Percentiles rank a stretch among this genome's conserved stretches.
phyloP scores from a whole-genome alignment of 2,329 filamentous ascomycete species.

The Dothiorella sarmentorum region DNA sequence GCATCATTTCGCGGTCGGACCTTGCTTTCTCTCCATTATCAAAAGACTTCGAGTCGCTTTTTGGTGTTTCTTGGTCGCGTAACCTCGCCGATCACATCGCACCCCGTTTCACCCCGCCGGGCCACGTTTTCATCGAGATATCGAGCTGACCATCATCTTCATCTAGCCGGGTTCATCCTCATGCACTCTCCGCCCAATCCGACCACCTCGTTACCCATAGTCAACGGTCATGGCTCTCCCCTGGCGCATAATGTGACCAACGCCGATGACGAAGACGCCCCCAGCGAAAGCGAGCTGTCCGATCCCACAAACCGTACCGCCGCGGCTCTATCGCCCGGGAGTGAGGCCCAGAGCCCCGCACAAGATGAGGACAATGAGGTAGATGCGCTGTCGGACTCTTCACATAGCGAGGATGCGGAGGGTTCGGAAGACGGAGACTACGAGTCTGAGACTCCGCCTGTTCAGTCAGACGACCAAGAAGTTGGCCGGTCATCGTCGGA shows the following conservation, averaged over 20 bases:
- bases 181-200: constrained; percentile 61
- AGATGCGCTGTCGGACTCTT: constrained; percentile 45
- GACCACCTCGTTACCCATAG: constrained; percentile 60
- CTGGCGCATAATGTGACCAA: constrained; percentile 46
- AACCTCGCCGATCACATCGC: constrained; percentile 34
- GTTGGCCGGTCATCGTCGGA: constrained; percentile 65
- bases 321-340: constrained; percentile 36
- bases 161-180: constrained; percentile 59
- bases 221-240: constrained; percentile 64
- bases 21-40: constrained; percentile 30
- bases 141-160: constrained; percentile 42
- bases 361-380: constrained; percentile 45
- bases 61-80: constrained; percentile 44
- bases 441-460: constrained; percentile 59
- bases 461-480: constrained; percentile 46
- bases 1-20: constrained; percentile 38
- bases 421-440: constrained; percentile 65
- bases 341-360: constrained; percentile 40
- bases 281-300: constrained; percentile 73
- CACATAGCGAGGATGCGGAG: constrained; percentile 48
- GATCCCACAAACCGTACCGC: constrained; percentile 61
- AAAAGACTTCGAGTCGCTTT: constrained; percentile 30
- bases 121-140: constrained; percentile 32
- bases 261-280: constrained; percentile 47
- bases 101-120: constrained; percentile 32